Evolutionary conservation across 2,329 filamentous ascomycete species (phyloP).

Genomic region (Cylindrodendrum hubeiense): DNA sequence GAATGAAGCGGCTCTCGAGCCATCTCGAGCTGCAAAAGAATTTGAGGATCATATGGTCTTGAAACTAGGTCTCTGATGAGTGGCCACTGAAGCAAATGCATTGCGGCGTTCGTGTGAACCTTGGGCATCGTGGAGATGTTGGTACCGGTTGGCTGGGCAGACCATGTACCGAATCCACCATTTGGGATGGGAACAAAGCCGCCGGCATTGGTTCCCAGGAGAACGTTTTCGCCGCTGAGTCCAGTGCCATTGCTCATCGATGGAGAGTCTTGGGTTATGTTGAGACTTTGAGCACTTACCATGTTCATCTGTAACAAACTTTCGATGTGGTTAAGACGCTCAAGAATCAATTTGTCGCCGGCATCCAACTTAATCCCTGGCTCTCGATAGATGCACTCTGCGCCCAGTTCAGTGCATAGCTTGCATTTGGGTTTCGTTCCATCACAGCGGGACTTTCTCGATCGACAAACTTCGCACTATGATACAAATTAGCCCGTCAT

Average conservation of each 20-base stretch:
- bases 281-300: slow-evolving; percentile 61
- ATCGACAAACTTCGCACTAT: slow-evolving; percentile 85
- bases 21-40: slow-evolving; percentile 86
- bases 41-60: slow-evolving; percentile 82
- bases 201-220: slow-evolving; percentile 56
- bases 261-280: slow-evolving; percentile 72
- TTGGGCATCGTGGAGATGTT: slow-evolving; percentile 92
- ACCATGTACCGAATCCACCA: slow-evolving; percentile 80
- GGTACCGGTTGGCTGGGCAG: slow-evolving; percentile 60
- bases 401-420: slow-evolving; percentile 84
- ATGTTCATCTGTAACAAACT: slow-evolving; percentile 80
- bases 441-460: slow-evolving; percentile 83
- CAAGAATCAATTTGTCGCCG: slow-evolving; percentile 87
- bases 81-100: slow-evolving; percentile 85
- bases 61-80: slow-evolving; percentile 83
- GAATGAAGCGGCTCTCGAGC: slow-evolving; percentile 79
- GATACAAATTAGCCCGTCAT: slow-evolving; percentile 31
- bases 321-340: slow-evolving; percentile 83
- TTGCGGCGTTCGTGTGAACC: slow-evolving; percentile 82
- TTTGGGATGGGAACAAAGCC: slow-evolving; percentile 69
- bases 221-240: slow-evolving; percentile 67
- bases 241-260: slow-evolving; percentile 74
- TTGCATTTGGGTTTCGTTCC: slow-evolving; percentile 86
- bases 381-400: slow-evolving; percentile 87
- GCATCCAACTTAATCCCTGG: slow-evolving; percentile 89